Conservation (phyloP, 140 eudicot species). For the Flaveria floridana region DNA sequence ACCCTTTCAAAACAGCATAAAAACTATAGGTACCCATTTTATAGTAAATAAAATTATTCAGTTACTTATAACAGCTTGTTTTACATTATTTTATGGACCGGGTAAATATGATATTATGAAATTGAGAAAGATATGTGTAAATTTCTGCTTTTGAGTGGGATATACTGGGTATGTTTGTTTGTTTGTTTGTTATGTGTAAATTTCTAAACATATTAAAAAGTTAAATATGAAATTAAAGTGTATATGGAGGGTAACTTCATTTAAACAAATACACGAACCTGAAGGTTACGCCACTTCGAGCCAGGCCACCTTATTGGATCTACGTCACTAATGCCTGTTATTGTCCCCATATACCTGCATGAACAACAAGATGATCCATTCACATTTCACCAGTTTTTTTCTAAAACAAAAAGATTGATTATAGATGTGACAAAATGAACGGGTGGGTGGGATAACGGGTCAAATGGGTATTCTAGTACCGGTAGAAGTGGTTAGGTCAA, state of each 20-base stretch:
- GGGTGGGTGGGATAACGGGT: slow-evolving; percentile 9
- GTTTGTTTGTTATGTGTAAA: no score
- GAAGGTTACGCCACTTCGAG: slow-evolving; percentile 89
- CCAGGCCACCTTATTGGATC: slow-evolving; percentile 93
- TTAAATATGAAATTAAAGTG: background rate
- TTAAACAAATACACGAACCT: slow-evolving; percentile 34
- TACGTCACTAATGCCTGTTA: slow-evolving; percentile 73
- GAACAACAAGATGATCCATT: slow-evolving; percentile 9
- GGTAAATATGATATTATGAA: background rate
- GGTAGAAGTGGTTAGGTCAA: background rate
- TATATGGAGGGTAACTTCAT: background rate
- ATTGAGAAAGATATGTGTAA: background rate
- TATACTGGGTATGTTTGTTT: no score
- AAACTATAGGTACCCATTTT: no score
- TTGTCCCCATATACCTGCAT: slow-evolving; percentile 91
- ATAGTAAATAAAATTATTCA: no score
- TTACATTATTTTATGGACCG: no score
- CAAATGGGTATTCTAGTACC: slow-evolving; percentile 6
- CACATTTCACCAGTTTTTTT: background rate
- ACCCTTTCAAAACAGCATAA: background rate
- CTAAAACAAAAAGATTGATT: background rate
- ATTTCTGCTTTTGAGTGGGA: no score
- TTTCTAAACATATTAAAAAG: background rate
- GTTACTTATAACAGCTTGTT: no score
- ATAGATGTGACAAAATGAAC: background rate